phyloP scores from a whole-genome alignment of 192 early-diverging fungal genomes.

The Allomyces javanicus region DNA sequence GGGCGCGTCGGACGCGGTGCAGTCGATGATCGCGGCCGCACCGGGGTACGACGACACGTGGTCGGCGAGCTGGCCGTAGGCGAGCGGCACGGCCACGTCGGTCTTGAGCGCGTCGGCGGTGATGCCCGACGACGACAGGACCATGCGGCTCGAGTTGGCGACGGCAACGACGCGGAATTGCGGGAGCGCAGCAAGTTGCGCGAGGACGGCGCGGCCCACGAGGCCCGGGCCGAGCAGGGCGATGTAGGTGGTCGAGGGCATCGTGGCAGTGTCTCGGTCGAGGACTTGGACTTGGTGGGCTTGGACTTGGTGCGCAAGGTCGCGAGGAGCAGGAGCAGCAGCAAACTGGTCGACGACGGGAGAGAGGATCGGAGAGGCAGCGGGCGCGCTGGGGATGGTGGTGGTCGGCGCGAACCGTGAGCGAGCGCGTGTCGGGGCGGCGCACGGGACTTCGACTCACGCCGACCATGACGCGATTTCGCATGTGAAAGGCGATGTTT shows the following conservation, averaged over 20 bases:
- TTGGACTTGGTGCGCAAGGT: no score
- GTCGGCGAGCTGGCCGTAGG: slow-evolving; percentile 26
- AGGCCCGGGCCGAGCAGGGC: slow-evolving; percentile 88
- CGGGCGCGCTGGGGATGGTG: no score
- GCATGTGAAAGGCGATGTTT: no score
- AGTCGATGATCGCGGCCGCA: slow-evolving; percentile 49
- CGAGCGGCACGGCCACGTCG: slow-evolving; percentile 20
- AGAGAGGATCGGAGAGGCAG: no score
- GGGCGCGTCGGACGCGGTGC: slow-evolving; percentile 63
- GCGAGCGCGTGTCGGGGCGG: no score
- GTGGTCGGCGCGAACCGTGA: no score
- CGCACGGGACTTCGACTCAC: no score
- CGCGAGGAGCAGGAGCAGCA: no score
- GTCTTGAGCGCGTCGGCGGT: slow-evolving; percentile 11
- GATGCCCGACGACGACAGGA: slow-evolving; percentile 11
- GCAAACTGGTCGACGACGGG: no score
- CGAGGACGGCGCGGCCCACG: slow-evolving; percentile 75
- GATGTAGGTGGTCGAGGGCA: slow-evolving; percentile 18
- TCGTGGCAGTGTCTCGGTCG: no score
- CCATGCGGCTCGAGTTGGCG: slow-evolving; percentile 52
- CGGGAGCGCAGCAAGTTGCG: slow-evolving; percentile 46
- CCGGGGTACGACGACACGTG: slow-evolving; percentile 12
- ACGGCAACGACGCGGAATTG: slow-evolving; percentile 51
- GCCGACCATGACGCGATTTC: no score
- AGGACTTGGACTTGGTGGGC: no score